These are phyloP conservation scores for Camellia granthamiana DNA, from an alignment of 148 eudicot species.

Conservation along the genomic window DNA sequence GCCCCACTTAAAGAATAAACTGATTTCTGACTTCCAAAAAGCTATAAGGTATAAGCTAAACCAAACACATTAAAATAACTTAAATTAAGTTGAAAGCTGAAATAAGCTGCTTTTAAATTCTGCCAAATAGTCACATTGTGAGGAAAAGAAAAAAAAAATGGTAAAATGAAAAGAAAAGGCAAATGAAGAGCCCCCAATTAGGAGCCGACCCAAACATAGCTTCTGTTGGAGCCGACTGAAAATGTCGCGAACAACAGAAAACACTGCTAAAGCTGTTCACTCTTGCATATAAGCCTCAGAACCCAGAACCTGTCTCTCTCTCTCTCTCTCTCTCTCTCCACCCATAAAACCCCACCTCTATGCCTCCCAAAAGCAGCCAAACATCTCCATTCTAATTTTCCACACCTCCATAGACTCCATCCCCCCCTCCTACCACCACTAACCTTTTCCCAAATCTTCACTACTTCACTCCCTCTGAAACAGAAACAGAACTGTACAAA, in stretches of 20 bases:
- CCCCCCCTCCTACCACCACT: background rate
- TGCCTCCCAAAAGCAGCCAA: background rate
- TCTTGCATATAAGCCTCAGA: slow-evolving; percentile 11
- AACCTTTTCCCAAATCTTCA: background rate
- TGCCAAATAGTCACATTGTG: no score
- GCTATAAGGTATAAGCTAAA: no score
- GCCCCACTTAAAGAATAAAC: no score
- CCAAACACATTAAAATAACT: no score
- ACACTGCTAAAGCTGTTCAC: slow-evolving; percentile 35
- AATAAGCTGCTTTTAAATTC: no score
- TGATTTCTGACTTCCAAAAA: no score
- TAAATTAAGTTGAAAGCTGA: no score
- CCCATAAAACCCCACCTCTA: slow-evolving; percentile 22
- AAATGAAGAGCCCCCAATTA: background rate
- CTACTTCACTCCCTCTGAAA: background rate
- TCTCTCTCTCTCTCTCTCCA: background rate
- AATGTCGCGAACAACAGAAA: slow-evolving; percentile 14
- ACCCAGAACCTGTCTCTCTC: background rate
- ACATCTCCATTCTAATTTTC: background rate
- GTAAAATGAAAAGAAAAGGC: background rate
- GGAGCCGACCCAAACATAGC: slow-evolving; percentile 21
- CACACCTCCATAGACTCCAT: background rate
- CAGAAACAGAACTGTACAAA: background rate
- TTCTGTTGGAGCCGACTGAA: slow-evolving; percentile 28
- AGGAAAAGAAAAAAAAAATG: background rate